These are phyloP conservation scores for Allium fistulosum DNA, from an alignment of 106 monocot genomes.

Conservation along the genomic window DNA sequence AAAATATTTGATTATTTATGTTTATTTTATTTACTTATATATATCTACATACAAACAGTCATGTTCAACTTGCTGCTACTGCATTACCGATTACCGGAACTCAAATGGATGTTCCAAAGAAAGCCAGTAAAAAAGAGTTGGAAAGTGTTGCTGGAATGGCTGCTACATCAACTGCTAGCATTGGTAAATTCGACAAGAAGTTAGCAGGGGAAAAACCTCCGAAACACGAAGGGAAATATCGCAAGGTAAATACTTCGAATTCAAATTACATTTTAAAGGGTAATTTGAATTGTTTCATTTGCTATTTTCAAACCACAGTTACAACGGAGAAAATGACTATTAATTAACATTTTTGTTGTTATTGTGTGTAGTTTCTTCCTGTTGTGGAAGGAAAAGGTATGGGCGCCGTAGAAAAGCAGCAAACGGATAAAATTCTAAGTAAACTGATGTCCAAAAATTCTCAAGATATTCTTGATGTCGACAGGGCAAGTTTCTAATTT, in stretches of 20 bases:
- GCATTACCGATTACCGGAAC: slow-evolving; percentile 86
- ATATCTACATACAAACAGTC: slow-evolving; percentile 29
- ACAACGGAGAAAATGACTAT: too few relatives aligned
- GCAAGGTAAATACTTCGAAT: slow-evolving; percentile 46
- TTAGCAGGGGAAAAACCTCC: slow-evolving; percentile 87
- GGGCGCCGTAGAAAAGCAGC: slow-evolving; percentile 70
- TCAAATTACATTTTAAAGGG: background rate
- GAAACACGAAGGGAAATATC: slow-evolving; percentile 74
- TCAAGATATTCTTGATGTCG: slow-evolving; percentile 72
- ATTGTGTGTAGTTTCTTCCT: slow-evolving; percentile 62
- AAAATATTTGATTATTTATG: too few relatives aligned
- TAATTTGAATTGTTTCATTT: too few relatives aligned
- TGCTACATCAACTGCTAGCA: slow-evolving; percentile 76
- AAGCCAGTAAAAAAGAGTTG: slow-evolving; percentile 69
- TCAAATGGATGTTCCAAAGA: slow-evolving; percentile 52
- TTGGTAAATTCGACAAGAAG: slow-evolving; percentile 94
- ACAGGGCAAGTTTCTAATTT: slow-evolving; percentile 52
- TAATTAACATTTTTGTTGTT: too few relatives aligned
- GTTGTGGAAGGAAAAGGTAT: slow-evolving; percentile 92
- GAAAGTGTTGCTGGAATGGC: slow-evolving; percentile 86
- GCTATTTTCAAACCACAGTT: too few relatives aligned
- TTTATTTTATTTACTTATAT: too few relatives aligned
- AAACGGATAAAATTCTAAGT: slow-evolving; percentile 78
- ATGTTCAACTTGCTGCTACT: slow-evolving; percentile 88
- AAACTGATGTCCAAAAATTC: slow-evolving; percentile 66